Conservation (phyloP, 768 basidiomycete genomes). For the Pisolithus sp. region DNA sequence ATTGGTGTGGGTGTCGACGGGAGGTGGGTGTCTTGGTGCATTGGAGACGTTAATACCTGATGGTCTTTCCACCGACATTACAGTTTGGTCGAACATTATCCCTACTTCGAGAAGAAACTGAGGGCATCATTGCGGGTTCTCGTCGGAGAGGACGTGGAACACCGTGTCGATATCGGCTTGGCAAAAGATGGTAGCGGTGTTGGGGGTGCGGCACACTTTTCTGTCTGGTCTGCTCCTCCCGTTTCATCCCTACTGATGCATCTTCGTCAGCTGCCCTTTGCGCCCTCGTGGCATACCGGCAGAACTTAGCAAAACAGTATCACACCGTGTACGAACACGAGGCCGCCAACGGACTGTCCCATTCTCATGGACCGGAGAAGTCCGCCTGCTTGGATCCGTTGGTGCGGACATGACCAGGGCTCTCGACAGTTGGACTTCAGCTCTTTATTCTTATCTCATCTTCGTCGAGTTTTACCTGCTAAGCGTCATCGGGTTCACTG, state of each 20-base stretch:
- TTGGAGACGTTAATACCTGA: background rate
- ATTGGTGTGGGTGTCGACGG: slow-evolving; percentile 91
- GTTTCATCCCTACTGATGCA: background rate
- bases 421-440: too few species aligned
- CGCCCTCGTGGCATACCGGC: slow-evolving; percentile 45
- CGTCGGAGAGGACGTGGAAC: slow-evolving; percentile 77
- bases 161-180: slow-evolving; percentile 76
- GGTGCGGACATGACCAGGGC: slow-evolving; percentile 8
- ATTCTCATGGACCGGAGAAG: slow-evolving; percentile 10
- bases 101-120: slow-evolving; percentile 70
- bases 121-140: slow-evolving; percentile 68
- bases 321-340: slow-evolving; percentile 8
- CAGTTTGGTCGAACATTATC: slow-evolving; percentile 90
- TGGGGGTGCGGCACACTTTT: slow-evolving; percentile 61
- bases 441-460: too few species aligned
- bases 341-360: background rate
- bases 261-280: slow-evolving; percentile 67
- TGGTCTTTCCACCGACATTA: background rate
- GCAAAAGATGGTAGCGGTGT: slow-evolving; percentile 98
- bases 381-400: slow-evolving; percentile 15
- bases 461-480: too few species aligned
- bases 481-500: too few species aligned
- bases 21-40: slow-evolving; percentile 42
- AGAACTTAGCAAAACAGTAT: slow-evolving; percentile 12
- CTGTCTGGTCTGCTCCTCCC: background rate